A percentile compares a stretch with the other conserved stretches of the same genome.
Evolutionary conservation across 78 protist species (phyloP).

Genomic region (Dictyostelium brefeldianum): DNA sequence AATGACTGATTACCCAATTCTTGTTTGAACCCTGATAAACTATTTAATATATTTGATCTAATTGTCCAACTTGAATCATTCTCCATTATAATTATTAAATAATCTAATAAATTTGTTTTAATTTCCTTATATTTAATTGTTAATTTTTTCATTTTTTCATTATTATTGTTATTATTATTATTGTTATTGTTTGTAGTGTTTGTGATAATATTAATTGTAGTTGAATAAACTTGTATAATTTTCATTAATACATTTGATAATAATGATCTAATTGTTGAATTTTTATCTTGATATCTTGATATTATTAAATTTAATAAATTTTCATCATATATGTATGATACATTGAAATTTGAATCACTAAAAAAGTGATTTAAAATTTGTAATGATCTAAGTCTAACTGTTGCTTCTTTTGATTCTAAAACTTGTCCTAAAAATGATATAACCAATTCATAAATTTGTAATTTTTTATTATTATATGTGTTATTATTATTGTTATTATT

Average conservation of each 20-base stretch:
- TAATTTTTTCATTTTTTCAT: background rate
- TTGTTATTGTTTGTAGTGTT: background rate
- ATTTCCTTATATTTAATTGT: background rate
- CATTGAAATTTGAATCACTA: background rate
- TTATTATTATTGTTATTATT: background rate
- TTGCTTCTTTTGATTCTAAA: slow-evolving; percentile 52
- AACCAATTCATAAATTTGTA: background rate
- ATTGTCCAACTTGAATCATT: slow-evolving; percentile 9
- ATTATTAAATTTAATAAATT: background rate
- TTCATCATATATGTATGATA: background rate
- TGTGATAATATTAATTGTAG: background rate
- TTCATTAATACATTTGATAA: background rate
- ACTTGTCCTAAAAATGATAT: background rate
- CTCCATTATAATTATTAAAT: slow-evolving; percentile 6
- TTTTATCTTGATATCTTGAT: slow-evolving; percentile 51
- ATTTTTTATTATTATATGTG: background rate
- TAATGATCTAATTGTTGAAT: slow-evolving; percentile 18
- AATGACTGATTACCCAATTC: background rate
- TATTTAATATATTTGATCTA: background rate
- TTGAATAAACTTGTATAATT: background rate
- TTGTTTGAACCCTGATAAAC: background rate
- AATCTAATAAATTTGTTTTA: background rate
- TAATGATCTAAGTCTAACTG: slow-evolving; percentile 61
- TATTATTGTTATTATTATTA: slow-evolving; percentile 5
- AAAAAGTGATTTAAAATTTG: slow-evolving; percentile 21